These are phyloP conservation scores for Trypanosoma conorhini DNA, from an alignment of 208 protist species.

Conservation along the genomic window DNA sequence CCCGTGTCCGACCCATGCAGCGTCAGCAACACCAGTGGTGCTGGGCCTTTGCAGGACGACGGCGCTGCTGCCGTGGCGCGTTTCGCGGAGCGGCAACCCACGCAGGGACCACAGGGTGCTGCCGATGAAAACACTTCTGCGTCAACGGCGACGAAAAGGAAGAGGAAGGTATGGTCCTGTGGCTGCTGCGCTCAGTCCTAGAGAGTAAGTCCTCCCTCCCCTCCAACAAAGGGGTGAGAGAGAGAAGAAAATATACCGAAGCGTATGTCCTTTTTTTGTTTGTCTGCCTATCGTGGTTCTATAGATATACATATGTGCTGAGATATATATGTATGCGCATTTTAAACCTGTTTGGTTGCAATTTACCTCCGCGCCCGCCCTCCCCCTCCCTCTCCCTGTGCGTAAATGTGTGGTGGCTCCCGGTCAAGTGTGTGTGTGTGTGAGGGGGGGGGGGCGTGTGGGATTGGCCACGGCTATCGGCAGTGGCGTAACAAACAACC, in stretches of 20 bases:
- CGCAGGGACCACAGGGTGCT: neutral
- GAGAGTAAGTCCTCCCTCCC: neutral
- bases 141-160: neutral
- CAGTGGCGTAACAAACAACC: too few relatives aligned
- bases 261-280: conserved; percentile 1
- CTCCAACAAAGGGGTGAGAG: too few relatives aligned
- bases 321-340: too few relatives aligned
- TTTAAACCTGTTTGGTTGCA: too few relatives aligned
- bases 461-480: too few relatives aligned
- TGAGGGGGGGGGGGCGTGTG: too few relatives aligned
- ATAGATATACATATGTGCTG: too few relatives aligned
- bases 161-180: neutral
- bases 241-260: neutral
- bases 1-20: neutral
- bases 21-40: neutral
- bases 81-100: neutral
- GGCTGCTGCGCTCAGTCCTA: conserved; percentile 16
- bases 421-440: too few relatives aligned
- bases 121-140: neutral
- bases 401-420: too few relatives aligned
- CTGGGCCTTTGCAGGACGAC: neutral
- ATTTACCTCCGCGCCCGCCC: too few relatives aligned
- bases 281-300: neutral
- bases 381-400: too few relatives aligned
- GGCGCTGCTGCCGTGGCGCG: neutral